These are phyloP conservation scores for Curvularia hawaiiensis DNA, from an alignment of 2,329 filamentous ascomycete species.

Conservation along the genomic window DNA sequence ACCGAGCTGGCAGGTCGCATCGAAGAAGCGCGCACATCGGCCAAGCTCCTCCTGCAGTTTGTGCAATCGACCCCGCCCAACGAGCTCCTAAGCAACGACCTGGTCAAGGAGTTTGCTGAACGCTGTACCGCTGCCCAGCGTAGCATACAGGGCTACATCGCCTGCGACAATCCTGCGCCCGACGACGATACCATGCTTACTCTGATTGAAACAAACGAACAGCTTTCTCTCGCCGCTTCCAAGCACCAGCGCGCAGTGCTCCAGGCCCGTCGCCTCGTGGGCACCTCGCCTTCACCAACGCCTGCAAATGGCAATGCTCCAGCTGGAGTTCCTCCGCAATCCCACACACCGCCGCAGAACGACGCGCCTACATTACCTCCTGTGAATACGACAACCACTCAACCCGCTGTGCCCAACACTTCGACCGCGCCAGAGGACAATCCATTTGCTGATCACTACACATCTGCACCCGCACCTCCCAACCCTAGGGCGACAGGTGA, in stretches of 20 bases:
- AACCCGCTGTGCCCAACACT: constrained; percentile 25
- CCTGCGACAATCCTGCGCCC: constrained; percentile 75
- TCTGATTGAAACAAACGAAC: constrained; percentile 93
- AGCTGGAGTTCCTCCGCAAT: constrained; percentile 21
- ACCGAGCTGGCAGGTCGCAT: constrained; percentile 81
- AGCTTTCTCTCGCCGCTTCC: constrained; percentile 79
- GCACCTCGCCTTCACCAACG: constrained; percentile 33
- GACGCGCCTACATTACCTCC: constrained; percentile 30
- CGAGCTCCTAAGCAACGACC: constrained; percentile 81
- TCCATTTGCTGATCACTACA: constrained; percentile 52
- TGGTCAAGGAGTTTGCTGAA: constrained; percentile 89
- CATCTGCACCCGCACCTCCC: constrained; percentile 37
- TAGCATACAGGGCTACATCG: constrained; percentile 86
- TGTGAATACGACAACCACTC: constrained; percentile 12
- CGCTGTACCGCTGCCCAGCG: constrained; percentile 81
- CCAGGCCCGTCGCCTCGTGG: constrained; percentile 57
- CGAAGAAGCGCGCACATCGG: constrained; percentile 88
- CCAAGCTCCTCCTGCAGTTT: constrained; percentile 89
- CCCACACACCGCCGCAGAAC: constrained; percentile 21
- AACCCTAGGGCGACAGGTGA: constrained; percentile 22
- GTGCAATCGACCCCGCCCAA: constrained; percentile 80
- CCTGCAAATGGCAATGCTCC: constrained; percentile 15
- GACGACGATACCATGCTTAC: constrained; percentile 95
- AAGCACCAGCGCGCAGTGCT: constrained; percentile 82
- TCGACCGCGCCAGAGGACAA: constrained; percentile 35